Base-by-base conservation (phyloP, 495 filamentous ascomycete species). In the Opeltia flavorubescens region DNA sequence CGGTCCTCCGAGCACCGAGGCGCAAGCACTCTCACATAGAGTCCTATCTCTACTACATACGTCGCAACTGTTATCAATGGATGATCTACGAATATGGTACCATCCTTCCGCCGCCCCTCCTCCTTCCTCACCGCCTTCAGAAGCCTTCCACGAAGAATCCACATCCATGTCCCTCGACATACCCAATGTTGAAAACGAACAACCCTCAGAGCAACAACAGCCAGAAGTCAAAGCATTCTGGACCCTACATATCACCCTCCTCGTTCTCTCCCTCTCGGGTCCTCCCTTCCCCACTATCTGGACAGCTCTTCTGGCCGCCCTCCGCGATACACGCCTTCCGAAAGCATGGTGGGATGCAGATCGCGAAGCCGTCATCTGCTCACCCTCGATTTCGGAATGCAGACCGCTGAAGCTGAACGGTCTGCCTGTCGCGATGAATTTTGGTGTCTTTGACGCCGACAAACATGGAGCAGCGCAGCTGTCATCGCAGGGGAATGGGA, bases 211-310 rank as follows among this genome's bases (percentile, higher is more conserved):
- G 7, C 47, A 55, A 31, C 51, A 50, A 35, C 48, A 59, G 36
- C 62, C 56, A 23, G 73, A 82, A 55, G 66, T 86, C 27, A 86
- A 85, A 60, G 89, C 79, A 4, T 96, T 86, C 59, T 98, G 89
- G 89, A 78, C 81, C 8, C 77, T 98, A 2, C 95, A 95, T 56
- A 87, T 98, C 50, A 87, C 95, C 62, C 62, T 94, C 21, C 73
- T 95, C 58, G 85, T 93, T 59, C 79, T 95, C 45, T 89, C 86
- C 0, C 75, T 94, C 12, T 89, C 93, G 43, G 89, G 89, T 0
- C 93, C 89, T 56, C 75, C 85, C 12, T 87, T 96, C 54, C 89
- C 96, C 51, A 83, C 81, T 2, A 84, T 85, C 0, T 96, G 89
- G 89, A 73, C 78, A 0, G 78, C 86, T 11, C 71, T 94, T 4